These are phyloP conservation scores for Leccinum boreale DNA, from an alignment of 768 basidiomycete species.

Conservation along the genomic window DNA sequence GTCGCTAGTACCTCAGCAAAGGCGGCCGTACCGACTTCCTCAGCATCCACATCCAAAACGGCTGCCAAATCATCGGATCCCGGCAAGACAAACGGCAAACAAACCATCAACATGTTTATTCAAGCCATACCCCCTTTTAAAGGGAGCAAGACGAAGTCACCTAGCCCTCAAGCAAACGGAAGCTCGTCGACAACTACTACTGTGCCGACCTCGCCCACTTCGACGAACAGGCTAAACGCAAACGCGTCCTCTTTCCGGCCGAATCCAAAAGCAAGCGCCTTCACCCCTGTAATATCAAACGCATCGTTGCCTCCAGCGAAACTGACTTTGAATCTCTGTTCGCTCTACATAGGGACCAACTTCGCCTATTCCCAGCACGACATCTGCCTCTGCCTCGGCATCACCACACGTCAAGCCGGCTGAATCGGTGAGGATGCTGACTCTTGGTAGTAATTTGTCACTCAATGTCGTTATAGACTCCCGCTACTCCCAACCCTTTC, in stretches of 20 bases:
- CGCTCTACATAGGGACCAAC: conserved; percentile 39
- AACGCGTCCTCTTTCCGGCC: conserved; percentile 92
- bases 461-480: conserved; percentile 31
- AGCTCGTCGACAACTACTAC: conserved; percentile 33
- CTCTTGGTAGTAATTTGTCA: background rate
- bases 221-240: conserved; percentile 72
- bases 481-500: conserved; percentile 75
- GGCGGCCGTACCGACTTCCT: conserved; percentile 28
- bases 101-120: conserved; percentile 70
- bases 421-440: conserved; percentile 44
- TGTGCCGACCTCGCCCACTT: conserved; percentile 50
- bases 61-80: conserved; percentile 28
- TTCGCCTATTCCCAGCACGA: conserved; percentile 42
- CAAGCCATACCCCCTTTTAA: conserved; percentile 91
- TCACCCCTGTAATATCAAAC: conserved; percentile 55
- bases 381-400: conserved; percentile 45
- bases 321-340: conserved; percentile 18
- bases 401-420: conserved; percentile 61
- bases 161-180: conserved; percentile 30
- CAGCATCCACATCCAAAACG: conserved; percentile 30
- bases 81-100: conserved; percentile 41
- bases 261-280: conserved; percentile 73
- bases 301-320: conserved; percentile 5
- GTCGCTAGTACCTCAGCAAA: conserved; percentile 25
- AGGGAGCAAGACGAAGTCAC: conserved; percentile 46